phyloP scores from a whole-genome alignment of 164 flowering plant species.

The Akebia trifoliata region DNA sequence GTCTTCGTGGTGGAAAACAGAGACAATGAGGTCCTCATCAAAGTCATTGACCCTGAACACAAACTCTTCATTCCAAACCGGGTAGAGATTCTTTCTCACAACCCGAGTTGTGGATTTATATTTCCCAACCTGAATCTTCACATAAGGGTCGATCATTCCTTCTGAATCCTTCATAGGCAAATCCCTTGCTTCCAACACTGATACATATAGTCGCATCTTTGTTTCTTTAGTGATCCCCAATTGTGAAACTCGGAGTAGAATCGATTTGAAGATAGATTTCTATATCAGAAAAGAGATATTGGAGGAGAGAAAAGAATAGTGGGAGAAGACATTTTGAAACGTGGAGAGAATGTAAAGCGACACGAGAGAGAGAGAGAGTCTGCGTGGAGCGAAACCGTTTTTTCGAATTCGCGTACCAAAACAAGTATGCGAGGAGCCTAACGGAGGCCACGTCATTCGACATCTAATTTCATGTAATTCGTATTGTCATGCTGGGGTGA shows the following conservation, averaged over 20 bases:
- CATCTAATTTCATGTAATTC: no score
- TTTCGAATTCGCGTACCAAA: no score
- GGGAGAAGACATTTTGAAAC: no score
- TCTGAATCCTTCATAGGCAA: conserved; percentile 29
- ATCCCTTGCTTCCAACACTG: conserved; percentile 56
- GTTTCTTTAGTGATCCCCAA: background rate
- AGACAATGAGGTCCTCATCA: conserved; percentile 52
- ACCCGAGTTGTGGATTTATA: conserved; percentile 47
- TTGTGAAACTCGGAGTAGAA: background rate
- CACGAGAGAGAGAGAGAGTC: no score
- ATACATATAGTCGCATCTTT: conserved; percentile 60
- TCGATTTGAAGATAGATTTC: background rate
- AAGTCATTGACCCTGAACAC: conserved; percentile 47
- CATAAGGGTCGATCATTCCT: conserved; percentile 20
- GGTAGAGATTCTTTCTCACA: conserved; percentile 28
- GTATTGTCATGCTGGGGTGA: no score
- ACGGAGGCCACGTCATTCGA: no score
- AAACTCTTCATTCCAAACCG: conserved; percentile 85
- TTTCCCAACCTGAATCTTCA: conserved; percentile 56
- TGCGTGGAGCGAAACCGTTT: no score
- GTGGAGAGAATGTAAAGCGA: no score
- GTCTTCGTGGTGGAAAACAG: conserved; percentile 32
- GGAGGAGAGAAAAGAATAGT: no score
- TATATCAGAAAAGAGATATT: no score
- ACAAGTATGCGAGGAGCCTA: no score